Percentiles rank a stretch among this genome's conserved stretches.
Conservation (phyloP, 2,329 filamentous ascomycete genomes). For the Sporothrix brasiliensis region DNA sequence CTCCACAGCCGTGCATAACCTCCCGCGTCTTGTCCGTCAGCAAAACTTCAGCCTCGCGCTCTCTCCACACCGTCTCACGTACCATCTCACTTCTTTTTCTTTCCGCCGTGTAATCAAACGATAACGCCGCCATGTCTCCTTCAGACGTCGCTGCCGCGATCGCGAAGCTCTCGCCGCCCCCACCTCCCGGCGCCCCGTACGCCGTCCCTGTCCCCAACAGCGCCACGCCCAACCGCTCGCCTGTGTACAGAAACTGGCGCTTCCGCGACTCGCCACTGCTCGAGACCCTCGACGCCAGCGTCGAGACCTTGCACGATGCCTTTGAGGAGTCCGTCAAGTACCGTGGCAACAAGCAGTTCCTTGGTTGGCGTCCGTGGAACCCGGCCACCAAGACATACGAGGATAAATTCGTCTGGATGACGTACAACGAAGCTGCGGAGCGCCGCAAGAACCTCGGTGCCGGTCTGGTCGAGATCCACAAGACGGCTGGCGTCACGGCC, state of each 20-base stretch:
- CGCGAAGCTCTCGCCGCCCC: slow-evolving; percentile 61
- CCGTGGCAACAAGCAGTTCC: slow-evolving; percentile 68
- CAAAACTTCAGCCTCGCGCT: neutral
- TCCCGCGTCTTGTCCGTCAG: neutral
- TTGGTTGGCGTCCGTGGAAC: slow-evolving; percentile 83
- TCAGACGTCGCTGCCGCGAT: slow-evolving; percentile 48
- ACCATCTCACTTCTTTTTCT: neutral
- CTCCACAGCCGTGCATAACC: slow-evolving; percentile 8
- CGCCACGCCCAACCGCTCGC: slow-evolving; percentile 69
- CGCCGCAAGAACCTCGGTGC: slow-evolving; percentile 83
- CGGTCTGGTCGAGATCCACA: slow-evolving; percentile 80
- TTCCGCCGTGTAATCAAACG: neutral
- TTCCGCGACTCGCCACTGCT: slow-evolving; percentile 72
- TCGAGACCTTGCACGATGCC: slow-evolving; percentile 75
- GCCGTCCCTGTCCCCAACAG: slow-evolving; percentile 76
- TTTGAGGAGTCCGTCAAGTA: slow-evolving; percentile 71
- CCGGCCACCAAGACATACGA: slow-evolving; percentile 70
- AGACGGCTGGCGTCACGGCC: slow-evolving; percentile 67
- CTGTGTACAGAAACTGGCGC: slow-evolving; percentile 82
- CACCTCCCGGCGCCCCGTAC: slow-evolving; percentile 76
- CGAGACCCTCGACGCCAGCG: slow-evolving; percentile 69
- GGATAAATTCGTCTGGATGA: slow-evolving; percentile 79
- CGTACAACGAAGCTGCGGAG: slow-evolving; percentile 76
- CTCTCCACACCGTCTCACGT: neutral
- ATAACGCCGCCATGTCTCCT: slow-evolving; percentile 42